Evolutionary conservation across 352 stramenopile genomes (phyloP), one percentile per base, ranked within the genome.

Genomic region (Phytophthora macrochlamydospora): DNA sequence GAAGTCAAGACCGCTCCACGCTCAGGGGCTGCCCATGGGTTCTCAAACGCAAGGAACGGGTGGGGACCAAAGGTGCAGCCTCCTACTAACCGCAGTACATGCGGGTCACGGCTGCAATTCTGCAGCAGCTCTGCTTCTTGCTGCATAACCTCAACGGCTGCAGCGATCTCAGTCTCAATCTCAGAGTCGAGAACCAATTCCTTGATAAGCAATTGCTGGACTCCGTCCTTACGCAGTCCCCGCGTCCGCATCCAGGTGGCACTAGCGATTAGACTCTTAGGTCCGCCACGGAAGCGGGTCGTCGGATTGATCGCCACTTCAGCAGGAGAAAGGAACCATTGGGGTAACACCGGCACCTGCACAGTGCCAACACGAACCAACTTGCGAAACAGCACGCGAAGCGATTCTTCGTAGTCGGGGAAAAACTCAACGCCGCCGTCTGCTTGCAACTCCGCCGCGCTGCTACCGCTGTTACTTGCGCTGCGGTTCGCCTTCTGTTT

Each of bases 1-100:
- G 75, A 76, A n/a, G 75, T 79, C 18, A 81, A 69, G 12, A 56
- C 71, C 13, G 57, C 55, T 29, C 51, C 59, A 50, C 56, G 7
- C 29, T 78, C 62, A 18, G 70, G 59, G 44, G 70, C 51, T 45
- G 46, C 56, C 70, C 70, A 78, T 3, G 77, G 75, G 42, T 69
- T 77, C 57, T 91, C 84, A 55, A 87, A 72, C 8, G 79, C 75
- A 18, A 93, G 38, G 44, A 87, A 90, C 14, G 80, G 84, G 12
- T 68, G 51, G 1, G 52, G 71, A 0, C 71, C 73, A 43, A 91
- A 75, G 13, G 68, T 73, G 54, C 69, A 92, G 3, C 75, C 84
- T 38, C 84, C 84, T 40, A 81, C 67, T 58, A 90, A 62, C 30
- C 79, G 73, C 13, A 93, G 65, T 18, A 93, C 65, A 51, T 85